Evolutionary conservation across 331 rosid genomes (phyloP).

Genomic region (Spiraea crenata): DNA sequence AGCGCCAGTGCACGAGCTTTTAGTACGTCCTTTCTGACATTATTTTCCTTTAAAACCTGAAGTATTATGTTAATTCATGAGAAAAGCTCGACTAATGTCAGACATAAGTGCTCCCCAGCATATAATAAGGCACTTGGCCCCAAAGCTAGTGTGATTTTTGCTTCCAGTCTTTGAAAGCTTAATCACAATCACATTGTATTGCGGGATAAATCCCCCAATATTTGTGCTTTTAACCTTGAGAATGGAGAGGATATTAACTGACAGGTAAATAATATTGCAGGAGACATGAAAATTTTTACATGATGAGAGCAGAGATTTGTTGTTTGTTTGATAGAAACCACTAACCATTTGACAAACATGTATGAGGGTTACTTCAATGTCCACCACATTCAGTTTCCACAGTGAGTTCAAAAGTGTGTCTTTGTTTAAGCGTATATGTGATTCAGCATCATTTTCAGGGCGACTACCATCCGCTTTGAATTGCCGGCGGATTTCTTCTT

Average conservation of each 20-base stretch:
- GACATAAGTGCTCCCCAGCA: background rate
- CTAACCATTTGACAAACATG: conserved; percentile 88
- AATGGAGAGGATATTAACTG: background rate
- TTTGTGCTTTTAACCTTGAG: no score
- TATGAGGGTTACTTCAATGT: conserved; percentile 83
- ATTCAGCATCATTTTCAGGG: conserved; percentile 53
- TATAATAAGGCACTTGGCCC: no score
- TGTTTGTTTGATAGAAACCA: background rate
- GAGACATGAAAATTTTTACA: conserved; percentile 1
- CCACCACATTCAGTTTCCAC: conserved; percentile 93
- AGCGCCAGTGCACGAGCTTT: conserved; percentile 79
- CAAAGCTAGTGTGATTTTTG: no score
- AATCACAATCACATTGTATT: background rate
- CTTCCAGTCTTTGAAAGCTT: no score
- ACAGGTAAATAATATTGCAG: background rate
- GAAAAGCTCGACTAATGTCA: background rate
- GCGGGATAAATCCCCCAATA: no score
- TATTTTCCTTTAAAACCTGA: conserved; percentile 74
- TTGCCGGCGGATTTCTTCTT: conserved; percentile 64
- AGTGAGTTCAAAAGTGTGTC: conserved; percentile 73
- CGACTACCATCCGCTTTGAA: conserved; percentile 55
- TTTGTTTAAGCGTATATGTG: conserved; percentile 65
- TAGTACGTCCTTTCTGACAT: conserved; percentile 72
- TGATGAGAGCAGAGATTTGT: background rate
- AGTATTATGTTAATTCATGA: conserved; percentile 12